These are phyloP conservation scores for Diplosphaera chodatii DNA, from an alignment of 139 green algal species.

Conservation along the genomic window DNA sequence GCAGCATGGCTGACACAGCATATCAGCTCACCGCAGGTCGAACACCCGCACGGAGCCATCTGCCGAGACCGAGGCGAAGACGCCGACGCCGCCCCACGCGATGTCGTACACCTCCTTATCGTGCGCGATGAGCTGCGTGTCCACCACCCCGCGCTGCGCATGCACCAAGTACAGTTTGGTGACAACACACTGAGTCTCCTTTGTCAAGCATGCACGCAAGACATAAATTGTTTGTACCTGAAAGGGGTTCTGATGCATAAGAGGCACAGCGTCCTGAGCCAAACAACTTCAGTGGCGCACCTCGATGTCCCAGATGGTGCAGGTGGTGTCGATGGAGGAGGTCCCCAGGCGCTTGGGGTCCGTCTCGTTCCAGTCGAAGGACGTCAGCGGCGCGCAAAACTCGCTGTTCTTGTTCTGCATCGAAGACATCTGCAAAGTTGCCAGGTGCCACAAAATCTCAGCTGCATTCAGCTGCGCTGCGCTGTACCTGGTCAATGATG, in stretches of 20 bases:
- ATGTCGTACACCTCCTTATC: constrained; percentile 97
- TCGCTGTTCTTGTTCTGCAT: constrained; percentile 75
- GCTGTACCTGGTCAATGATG: too few species aligned
- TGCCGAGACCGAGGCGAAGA: constrained; percentile 94
- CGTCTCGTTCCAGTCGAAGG: constrained; percentile 96
- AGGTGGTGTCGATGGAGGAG: constrained; percentile 93
- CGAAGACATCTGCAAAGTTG: not conserved
- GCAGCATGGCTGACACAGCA: too few species aligned
- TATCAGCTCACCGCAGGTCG: constrained; percentile 67
- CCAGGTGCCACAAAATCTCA: too few species aligned
- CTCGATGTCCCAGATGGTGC: constrained; percentile 97
- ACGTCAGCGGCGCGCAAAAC: constrained; percentile 90
- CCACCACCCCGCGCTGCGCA: constrained; percentile 74
- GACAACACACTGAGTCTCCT: too few species aligned
- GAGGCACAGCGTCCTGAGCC: too few species aligned
- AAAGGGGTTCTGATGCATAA: too few species aligned
- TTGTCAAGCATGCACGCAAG: too few species aligned
- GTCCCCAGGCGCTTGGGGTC: constrained; percentile 82
- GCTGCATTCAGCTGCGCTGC: too few species aligned
- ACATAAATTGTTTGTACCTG: too few species aligned
- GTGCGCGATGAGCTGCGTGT: constrained; percentile 92
- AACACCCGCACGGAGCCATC: constrained; percentile 95
- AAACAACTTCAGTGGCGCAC: too few species aligned
- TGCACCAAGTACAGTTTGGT: too few species aligned
- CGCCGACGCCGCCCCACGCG: constrained; percentile 86